Percentiles rank a stretch among this genome's conserved stretches.
phyloP scores from a whole-genome alignment of 2,329 filamentous ascomycete species.

The Ophiostoma sp. region DNA sequence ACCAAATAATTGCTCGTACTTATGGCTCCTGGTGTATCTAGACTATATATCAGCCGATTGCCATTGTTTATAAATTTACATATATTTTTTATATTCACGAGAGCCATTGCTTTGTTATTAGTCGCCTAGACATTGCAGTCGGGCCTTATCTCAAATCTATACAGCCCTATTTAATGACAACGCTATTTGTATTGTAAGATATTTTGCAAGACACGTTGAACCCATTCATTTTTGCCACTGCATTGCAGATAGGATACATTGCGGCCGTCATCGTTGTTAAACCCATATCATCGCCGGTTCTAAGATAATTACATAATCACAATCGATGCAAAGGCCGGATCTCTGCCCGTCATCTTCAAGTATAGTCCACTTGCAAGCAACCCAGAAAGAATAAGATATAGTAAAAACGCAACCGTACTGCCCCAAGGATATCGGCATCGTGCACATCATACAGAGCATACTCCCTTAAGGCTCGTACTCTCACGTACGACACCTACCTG shows the following conservation, averaged over 20 bases:
- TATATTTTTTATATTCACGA: too few species aligned
- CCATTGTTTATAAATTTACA: too few species aligned
- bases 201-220: background rate
- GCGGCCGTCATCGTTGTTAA: background rate
- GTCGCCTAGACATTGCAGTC: background rate
- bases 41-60: background rate
- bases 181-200: background rate
- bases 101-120: too few species aligned
- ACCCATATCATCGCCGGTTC: background rate
- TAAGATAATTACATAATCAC: background rate
- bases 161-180: background rate
- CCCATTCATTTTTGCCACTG: background rate
- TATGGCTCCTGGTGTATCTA: background rate
- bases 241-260: background rate
- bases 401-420: background rate
- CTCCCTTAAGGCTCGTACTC: background rate
- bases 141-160: background rate
- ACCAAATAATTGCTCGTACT: background rate
- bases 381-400: background rate
- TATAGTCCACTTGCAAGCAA: background rate
- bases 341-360: background rate
- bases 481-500: conserved; percentile 6
- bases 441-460: background rate
- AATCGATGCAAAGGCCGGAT: background rate
- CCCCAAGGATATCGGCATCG: background rate